These are phyloP conservation scores for Lunularia cruciata DNA, from an alignment of 225 moss, liverwort and hornwort genomes.

Conservation along the genomic window DNA sequence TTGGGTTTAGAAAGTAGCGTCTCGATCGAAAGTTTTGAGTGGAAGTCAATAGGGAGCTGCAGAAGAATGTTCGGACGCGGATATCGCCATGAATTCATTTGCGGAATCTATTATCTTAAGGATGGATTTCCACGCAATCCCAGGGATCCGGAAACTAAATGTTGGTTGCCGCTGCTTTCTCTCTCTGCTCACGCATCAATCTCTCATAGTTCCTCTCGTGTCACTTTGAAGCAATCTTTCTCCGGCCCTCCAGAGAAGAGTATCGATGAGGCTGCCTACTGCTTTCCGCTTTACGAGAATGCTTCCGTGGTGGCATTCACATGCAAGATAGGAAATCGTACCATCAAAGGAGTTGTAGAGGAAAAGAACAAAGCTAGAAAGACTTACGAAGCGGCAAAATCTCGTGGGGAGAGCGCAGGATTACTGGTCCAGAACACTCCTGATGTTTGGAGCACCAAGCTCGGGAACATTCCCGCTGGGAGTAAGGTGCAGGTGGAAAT, in stretches of 20 bases:
- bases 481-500: conserved; percentile 39
- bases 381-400: conserved; percentile 39
- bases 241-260: conserved; percentile 27
- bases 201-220: conserved; percentile 38
- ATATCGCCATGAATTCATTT: too few species aligned
- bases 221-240: conserved; percentile 44
- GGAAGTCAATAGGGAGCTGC: too few species aligned
- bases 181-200: conserved; percentile 41
- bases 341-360: conserved; percentile 39
- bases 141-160: too few species aligned
- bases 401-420: conserved; percentile 42
- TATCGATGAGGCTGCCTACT: conserved; percentile 45
- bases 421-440: conserved; percentile 42
- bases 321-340: conserved; percentile 43
- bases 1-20: too few species aligned
- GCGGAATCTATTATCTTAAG: too few species aligned
- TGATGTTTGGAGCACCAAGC: conserved; percentile 47
- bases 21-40: too few species aligned
- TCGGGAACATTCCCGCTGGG: conserved; percentile 50
- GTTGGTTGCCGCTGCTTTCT: conserved; percentile 34
- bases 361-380: conserved; percentile 42
- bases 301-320: conserved; percentile 42
- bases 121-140: too few species aligned
- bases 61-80: too few species aligned
- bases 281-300: conserved; percentile 49